Evolutionary conservation across 1,284 basidiomycete species (phyloP).

Genomic region (Fomitiporia mediterranea): DNA sequence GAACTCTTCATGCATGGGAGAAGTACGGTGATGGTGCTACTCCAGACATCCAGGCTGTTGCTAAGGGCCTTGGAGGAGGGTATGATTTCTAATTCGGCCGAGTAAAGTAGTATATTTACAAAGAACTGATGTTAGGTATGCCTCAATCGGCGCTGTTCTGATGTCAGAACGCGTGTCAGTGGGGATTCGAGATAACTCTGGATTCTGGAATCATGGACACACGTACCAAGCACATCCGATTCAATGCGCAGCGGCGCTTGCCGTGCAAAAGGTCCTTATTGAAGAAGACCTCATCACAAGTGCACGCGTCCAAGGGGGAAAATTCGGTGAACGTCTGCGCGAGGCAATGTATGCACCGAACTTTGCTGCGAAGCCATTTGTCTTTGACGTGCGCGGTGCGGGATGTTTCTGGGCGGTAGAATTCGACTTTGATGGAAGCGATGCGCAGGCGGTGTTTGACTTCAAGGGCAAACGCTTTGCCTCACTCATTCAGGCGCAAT

Average conservation of each 20-base stretch:
- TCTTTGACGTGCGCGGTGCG: constrained; percentile 72
- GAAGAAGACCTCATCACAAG: constrained; percentile 67
- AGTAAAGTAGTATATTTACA: background rate
- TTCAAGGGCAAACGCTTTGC: constrained; percentile 53
- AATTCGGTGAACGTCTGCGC: constrained; percentile 54
- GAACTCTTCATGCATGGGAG: constrained; percentile 83
- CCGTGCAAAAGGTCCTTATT: constrained; percentile 70
- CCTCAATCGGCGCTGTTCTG: constrained; percentile 76
- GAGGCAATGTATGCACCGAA: constrained; percentile 50
- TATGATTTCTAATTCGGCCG: constrained; percentile 31
- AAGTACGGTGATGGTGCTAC: constrained; percentile 68
- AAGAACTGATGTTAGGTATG: constrained; percentile 55
- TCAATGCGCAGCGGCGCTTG: constrained; percentile 72
- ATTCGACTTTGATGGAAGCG: constrained; percentile 55
- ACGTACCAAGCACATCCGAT: constrained; percentile 81
- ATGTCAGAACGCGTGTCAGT: constrained; percentile 67
- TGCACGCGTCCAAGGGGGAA: constrained; percentile 55
- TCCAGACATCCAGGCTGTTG: constrained; percentile 81
- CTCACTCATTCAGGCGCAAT: constrained; percentile 58
- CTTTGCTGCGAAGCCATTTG: constrained; percentile 54
- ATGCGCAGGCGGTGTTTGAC: constrained; percentile 37
- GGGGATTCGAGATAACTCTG: constrained; percentile 61
- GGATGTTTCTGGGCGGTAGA: constrained; percentile 83
- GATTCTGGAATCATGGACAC: constrained; percentile 79
- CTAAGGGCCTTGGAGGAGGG: constrained; percentile 86